Conservation (phyloP, 371 early-diverging fungal genomes). For the Dichotomocladium elegans region DNA sequence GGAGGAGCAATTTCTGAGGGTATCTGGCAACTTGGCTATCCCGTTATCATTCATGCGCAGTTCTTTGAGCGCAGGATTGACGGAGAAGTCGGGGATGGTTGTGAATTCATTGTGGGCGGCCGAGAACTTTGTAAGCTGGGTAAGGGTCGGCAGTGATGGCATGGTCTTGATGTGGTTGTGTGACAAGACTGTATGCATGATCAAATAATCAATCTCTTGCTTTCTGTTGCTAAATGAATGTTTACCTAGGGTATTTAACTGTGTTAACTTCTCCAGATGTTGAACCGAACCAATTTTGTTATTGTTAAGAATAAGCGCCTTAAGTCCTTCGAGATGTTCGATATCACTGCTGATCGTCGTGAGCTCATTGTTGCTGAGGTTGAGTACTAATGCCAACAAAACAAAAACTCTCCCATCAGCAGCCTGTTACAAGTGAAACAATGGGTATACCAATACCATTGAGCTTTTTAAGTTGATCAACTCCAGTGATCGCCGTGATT, state of each 20-base stretch:
- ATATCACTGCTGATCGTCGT: slow-evolving; percentile 59
- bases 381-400: slow-evolving; percentile 50
- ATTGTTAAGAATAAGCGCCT: slow-evolving; percentile 81
- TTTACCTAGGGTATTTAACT: slow-evolving; percentile 72
- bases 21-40: slow-evolving; percentile 61
- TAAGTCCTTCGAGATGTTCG: slow-evolving; percentile 56
- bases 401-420: neutral
- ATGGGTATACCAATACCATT: slow-evolving; percentile 61
- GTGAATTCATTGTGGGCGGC: slow-evolving; percentile 71
- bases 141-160: slow-evolving; percentile 51
- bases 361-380: slow-evolving; percentile 71
- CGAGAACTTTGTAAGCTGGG: slow-evolving; percentile 69
- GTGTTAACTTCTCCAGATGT: slow-evolving; percentile 45
- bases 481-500: slow-evolving; percentile 55
- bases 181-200: slow-evolving; percentile 72
- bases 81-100: slow-evolving; percentile 64
- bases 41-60: slow-evolving; percentile 78
- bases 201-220: too few species aligned
- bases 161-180: slow-evolving; percentile 69
- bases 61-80: slow-evolving; percentile 61
- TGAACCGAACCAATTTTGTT: slow-evolving; percentile 60
- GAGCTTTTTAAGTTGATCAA: slow-evolving; percentile 58
- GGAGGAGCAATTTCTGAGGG: slow-evolving; percentile 47
- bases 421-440: neutral
- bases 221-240: too few species aligned